Conservation (phyloP, 306 rosid species). For the barrel medic (Medicago truncatula) region MtrunA17r5.0-ANR NC_053043.1:39508001-39508500, state of each 20-base stretch:
- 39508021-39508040: constrained; percentile 60
- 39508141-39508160: constrained; percentile 52
- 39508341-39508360: constrained; percentile 19
- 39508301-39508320: constrained; percentile 60
- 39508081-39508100: constrained; percentile 22
- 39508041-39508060: constrained; percentile 60
- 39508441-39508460: constrained; percentile 38
- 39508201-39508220: constrained; percentile 68
- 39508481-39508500: constrained; percentile 22
- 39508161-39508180: constrained; percentile 61
- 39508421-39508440: constrained; percentile 36
- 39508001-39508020: constrained; percentile 45
- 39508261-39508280: not conserved
- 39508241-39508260: constrained; percentile 51
- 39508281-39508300: constrained; percentile 34
- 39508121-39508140: constrained; percentile 63
- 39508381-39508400: constrained; percentile 38
- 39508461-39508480: constrained; percentile 39
- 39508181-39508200: constrained; percentile 52
- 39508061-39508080: constrained; percentile 54
- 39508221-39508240: constrained; percentile 44
- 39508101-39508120: constrained; percentile 45
- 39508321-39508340: constrained; percentile 50
- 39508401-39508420: constrained; percentile 58
- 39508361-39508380: constrained; percentile 17